Evolutionary conservation across 306 rosid species (phyloP), one percentile per base, ranked within the genome.

Genomic region (Prinsepia uniflora): DNA sequence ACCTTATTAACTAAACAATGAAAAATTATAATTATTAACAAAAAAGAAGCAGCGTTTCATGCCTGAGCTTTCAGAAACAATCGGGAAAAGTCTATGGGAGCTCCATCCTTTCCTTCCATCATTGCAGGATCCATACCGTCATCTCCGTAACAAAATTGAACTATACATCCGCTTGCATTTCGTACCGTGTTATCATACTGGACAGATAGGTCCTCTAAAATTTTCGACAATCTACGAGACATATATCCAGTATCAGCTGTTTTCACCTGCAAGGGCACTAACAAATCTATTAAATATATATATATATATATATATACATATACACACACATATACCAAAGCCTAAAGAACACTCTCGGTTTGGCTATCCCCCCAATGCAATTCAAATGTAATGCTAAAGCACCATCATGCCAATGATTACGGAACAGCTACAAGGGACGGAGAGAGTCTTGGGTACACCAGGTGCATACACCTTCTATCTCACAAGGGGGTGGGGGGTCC

Each of bases 171-270:
- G 76, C 86, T 77, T 20, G 98, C 90, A 75, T 84, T 87, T 80
- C 98, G 76, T 68, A 93, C 98, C 0, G 98, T 87, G 81, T 75
- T 75, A 76, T 93, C 98, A 63, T 90, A 93, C 75, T 90, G 92
- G 77, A 93, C 78, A 77, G 81, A 88, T 71, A 93, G 78, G 64
- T 93, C 98, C 79, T 93, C 98, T 45, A 93, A 67, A 66, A 92
- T 84, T 82, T 93, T 93, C 63, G 91, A 88, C 79, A 93, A 83
- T 75, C 91, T 85, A 74, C 98, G 97, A 34, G 98, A 93, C 98
- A 93, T 88, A 71, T 93, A 93, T 56, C 98, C 98, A 54, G 97
- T 90, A 60, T 93, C 98, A 65, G 98, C 98, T 72, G 98, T 93
- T 93, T 93, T 93, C 48, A 93, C 98, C 96, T 93, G 87, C 77